These are phyloP conservation scores for Echeveria elegans DNA, from an alignment of 164 flowering plant genomes.

Conservation along the genomic window DNA sequence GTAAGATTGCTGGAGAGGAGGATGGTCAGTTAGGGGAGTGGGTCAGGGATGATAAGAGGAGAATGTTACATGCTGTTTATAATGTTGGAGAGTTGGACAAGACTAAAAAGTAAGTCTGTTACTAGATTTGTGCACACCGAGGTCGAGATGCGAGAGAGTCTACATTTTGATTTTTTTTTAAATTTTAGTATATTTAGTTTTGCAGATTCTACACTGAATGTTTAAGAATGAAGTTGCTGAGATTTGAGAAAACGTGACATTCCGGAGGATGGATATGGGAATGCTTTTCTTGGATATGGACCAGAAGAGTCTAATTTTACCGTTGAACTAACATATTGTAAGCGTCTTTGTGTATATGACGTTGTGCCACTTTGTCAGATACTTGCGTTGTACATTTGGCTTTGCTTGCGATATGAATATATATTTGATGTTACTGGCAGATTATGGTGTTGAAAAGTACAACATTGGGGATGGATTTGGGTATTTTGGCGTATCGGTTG, in stretches of 20 bases:
- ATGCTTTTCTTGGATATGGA: conserved; percentile 39
- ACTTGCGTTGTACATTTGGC: not conserved
- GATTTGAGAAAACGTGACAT: conserved; percentile 28
- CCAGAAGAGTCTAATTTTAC: conserved; percentile 34
- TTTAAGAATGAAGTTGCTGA: conserved; percentile 33
- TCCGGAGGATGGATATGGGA: conserved; percentile 33
- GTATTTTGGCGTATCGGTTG: conserved; percentile 36
- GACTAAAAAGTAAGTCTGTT: conserved; percentile 26
- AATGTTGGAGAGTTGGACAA: conserved; percentile 30
- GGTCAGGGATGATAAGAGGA: conserved; percentile 27
- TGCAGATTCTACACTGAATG: conserved; percentile 36
- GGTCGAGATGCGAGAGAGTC: not conserved
- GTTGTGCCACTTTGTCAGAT: not conserved
- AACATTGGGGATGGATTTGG: conserved; percentile 41
- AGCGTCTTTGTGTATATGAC: conserved; percentile 2
- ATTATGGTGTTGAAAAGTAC: conserved; percentile 38
- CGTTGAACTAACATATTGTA: conserved; percentile 34
- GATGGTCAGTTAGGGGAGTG: conserved; percentile 17
- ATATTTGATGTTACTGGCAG: conserved; percentile 11
- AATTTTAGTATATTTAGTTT: not conserved
- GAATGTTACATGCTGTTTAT: conserved; percentile 35
- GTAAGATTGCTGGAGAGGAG: conserved; percentile 12
- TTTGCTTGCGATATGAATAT: not conserved
- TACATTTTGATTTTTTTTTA: not conserved
- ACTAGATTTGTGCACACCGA: no score